Evolutionary conservation across 306 rosid genomes (phyloP), one percentile per base, ranked within the genome.

Genomic region (Senna tora): DNA sequence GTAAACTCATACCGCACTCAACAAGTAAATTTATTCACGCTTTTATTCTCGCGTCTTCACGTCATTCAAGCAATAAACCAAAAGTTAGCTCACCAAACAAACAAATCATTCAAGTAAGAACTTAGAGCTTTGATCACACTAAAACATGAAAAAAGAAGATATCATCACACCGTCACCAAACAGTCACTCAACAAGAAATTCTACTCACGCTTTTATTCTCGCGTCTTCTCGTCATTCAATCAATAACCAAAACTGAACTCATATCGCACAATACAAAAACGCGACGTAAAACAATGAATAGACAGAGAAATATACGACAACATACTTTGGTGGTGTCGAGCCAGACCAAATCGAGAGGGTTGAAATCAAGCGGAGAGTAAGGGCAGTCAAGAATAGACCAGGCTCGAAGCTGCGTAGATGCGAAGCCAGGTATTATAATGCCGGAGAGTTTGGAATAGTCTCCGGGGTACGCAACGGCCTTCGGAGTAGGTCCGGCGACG

Each of bases 261-360:
- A 4, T 38, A 71, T 39, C 61, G 22, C 5, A 20, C 33, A 58
- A 58, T 0, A 33, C 16, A 32, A 43, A 45, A 66, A 75, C 64
- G 46, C 58, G 9, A 75, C 34, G 50, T 38, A 9, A 46, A 25
- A 13, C 3, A 38, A 25, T 8, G 32, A 13, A 61, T n/a, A 43
- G 19, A 32, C 0, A 25, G 54, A 57, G 65, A 55, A 49, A 70
- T 60, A 43, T 41, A 66, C 1, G 5, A 68, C 5, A 12, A 72
- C 63, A 14, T 84, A 94, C 99, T 68, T 88, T 94, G 54, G 97
- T 94, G 61, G 89, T 82, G 81, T 94, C 99, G 54, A 94, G 97
- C 99, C 99, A 94, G 63, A 94, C 99, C 91, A 94, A 92, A 85
- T 94, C 99, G 89, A 94, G 99, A 36, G 99, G 99, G 65, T 94